Evolutionary conservation across 768 basidiomycete species (phyloP).

Genomic region (Dioszegia aurantiaca): DNA sequence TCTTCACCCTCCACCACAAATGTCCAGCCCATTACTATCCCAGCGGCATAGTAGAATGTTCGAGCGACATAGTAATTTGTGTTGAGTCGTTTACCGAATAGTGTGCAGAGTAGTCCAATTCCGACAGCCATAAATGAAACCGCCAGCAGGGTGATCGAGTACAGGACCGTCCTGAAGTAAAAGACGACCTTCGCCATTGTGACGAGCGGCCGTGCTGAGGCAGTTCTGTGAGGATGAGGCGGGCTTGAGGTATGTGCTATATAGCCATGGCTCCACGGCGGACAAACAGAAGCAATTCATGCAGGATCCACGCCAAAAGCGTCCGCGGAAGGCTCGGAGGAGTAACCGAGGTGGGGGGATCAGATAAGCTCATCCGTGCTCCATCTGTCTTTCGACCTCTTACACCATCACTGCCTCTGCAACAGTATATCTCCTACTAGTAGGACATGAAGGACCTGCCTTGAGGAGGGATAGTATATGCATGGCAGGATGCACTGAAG

Average conservation of each 20-base stretch:
- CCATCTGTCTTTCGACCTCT: too few species aligned
- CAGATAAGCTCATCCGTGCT: neutral
- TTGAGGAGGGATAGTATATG: too few species aligned
- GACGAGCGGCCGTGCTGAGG: neutral
- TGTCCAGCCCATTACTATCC: constrained; percentile 63
- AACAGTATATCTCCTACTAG: too few species aligned
- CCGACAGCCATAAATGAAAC: constrained; percentile 69
- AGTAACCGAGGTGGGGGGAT: constrained; percentile 2
- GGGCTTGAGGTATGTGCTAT: neutral
- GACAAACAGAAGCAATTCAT: neutral
- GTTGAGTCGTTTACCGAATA: constrained; percentile 59
- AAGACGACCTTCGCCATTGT: constrained; percentile 56
- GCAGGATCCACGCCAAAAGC: too few species aligned
- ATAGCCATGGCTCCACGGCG: neutral
- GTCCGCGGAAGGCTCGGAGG: too few species aligned
- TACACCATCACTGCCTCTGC: too few species aligned
- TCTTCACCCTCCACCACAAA: constrained; percentile 86
- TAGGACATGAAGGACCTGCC: too few species aligned
- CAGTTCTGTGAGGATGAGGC: neutral
- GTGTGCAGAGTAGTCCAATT: constrained; percentile 63
- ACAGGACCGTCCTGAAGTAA: constrained; percentile 65
- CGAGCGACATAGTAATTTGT: constrained; percentile 79
- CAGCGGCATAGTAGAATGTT: constrained; percentile 69
- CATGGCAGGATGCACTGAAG: too few species aligned
- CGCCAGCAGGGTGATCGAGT: constrained; percentile 66